Evolutionary conservation across 1,139 yeast species (phyloP).

Genomic region (Hansenula sp.): DNA sequence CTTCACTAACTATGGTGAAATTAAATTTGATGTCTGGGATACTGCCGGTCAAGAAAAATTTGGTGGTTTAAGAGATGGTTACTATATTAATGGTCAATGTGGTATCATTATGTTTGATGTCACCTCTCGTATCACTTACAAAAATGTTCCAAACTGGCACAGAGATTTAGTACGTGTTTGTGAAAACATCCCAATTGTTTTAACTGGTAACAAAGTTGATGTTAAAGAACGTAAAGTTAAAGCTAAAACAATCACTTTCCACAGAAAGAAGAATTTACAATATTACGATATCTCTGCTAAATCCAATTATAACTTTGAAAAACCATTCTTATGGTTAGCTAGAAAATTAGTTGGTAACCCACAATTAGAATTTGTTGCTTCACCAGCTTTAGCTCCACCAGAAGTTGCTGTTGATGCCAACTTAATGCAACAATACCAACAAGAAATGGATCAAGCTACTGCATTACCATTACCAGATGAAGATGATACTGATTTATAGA

Average conservation of each 20-base stretch:
- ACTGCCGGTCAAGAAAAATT: slow-evolving; percentile 99
- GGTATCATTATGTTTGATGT: slow-evolving; percentile 99
- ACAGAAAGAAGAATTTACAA: slow-evolving; percentile 99
- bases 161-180: slow-evolving; percentile 98
- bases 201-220: slow-evolving; percentile 99
- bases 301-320: slow-evolving; percentile 99
- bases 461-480: slow-evolving; percentile 99
- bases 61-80: slow-evolving; percentile 99
- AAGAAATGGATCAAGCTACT: slow-evolving; percentile 99
- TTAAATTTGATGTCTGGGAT: slow-evolving; percentile 99
- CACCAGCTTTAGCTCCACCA: slow-evolving; percentile 99
- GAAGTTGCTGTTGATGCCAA: slow-evolving; percentile 96
- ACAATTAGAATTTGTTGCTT: slow-evolving; percentile 95
- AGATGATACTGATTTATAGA: slow-evolving; percentile 97
- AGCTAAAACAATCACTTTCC: slow-evolving; percentile 99
- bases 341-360: slow-evolving; percentile 99
- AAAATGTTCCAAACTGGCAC: slow-evolving; percentile 99
- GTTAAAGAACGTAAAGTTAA: slow-evolving; percentile 99
- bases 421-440: slow-evolving; percentile 97
- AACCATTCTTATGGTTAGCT: slow-evolving; percentile 99
- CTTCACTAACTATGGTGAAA: slow-evolving; percentile 98
- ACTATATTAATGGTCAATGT: slow-evolving; percentile 99
- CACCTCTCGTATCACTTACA: slow-evolving; percentile 98
- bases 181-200: slow-evolving; percentile 98
- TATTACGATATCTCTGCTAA: slow-evolving; percentile 99